These are phyloP conservation scores for Nannochloris sp. DNA, from an alignment of 139 green algal genomes.

Conservation along the genomic window DNA sequence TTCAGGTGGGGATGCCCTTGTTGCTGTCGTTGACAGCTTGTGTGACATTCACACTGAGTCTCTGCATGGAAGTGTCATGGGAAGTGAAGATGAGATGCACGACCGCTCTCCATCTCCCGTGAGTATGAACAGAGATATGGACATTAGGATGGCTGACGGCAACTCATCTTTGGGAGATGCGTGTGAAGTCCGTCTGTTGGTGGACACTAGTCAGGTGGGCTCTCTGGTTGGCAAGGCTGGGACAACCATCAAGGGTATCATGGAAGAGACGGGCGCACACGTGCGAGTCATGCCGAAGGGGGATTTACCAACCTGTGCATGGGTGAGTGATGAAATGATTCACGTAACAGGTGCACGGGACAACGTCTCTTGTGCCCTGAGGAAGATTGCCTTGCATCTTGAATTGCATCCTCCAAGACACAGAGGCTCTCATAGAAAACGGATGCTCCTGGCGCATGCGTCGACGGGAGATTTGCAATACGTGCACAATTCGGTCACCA, in stretches of 20 bases:
- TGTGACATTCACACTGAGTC: not conserved
- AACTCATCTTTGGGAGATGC: not conserved
- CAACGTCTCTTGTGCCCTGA: constrained; percentile 14
- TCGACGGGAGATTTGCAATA: constrained; percentile 10
- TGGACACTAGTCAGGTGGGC: constrained; percentile 13
- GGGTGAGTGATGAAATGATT: constrained; percentile 28
- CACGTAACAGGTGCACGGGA: constrained; percentile 1
- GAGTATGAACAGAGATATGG: constrained; percentile 2
- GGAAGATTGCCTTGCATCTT: constrained; percentile 16
- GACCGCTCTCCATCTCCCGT: not conserved
- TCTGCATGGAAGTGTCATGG: not conserved
- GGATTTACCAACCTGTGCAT: constrained; percentile 25
- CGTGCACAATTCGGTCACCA: not conserved
- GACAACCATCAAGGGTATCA: constrained; percentile 15
- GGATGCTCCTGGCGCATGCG: not conserved
- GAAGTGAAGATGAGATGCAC: not conserved
- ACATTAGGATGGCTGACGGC: not conserved
- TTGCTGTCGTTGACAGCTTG: constrained; percentile 7
- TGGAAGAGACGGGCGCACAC: not conserved
- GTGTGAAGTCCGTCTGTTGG: constrained; percentile 4
- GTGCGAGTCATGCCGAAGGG: constrained; percentile 15
- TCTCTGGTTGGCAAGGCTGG: constrained; percentile 21
- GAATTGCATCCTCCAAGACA: constrained; percentile 12
- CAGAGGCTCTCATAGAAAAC: not conserved
- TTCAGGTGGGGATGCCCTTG: constrained; percentile 11